Evolutionary conservation across 2,329 filamentous ascomycete species (phyloP).

Genomic region (Seiridium unicorne): DNA sequence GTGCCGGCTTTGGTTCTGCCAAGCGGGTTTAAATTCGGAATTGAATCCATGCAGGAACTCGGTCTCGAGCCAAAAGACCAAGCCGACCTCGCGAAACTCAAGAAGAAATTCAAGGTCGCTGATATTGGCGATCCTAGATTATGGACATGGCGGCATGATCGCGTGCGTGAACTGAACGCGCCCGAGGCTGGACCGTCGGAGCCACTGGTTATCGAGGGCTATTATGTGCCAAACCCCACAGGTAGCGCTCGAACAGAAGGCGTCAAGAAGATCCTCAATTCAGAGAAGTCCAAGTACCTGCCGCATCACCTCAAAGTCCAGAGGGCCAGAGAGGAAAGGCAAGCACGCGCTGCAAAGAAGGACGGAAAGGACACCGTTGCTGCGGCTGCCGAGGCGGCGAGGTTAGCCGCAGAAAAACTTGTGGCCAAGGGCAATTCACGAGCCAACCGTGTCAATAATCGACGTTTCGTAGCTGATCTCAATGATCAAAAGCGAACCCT

Average conservation of each 20-base stretch:
- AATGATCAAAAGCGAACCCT: slow-evolving; percentile 90
- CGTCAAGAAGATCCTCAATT: slow-evolving; percentile 91
- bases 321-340: slow-evolving; percentile 86
- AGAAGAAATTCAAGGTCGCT: slow-evolving; percentile 42
- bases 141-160: slow-evolving; percentile 57
- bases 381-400: slow-evolving; percentile 68
- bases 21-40: slow-evolving; percentile 41
- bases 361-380: slow-evolving; percentile 64
- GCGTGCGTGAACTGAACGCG: slow-evolving; percentile 55
- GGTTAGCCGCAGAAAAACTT: slow-evolving; percentile 75
- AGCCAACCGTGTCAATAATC: slow-evolving; percentile 92
- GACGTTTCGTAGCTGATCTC: slow-evolving; percentile 89
- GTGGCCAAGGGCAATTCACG: slow-evolving; percentile 87
- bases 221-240: slow-evolving; percentile 82
- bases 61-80: slow-evolving; percentile 42
- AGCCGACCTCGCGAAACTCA: slow-evolving; percentile 48
- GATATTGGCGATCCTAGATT: slow-evolving; percentile 50
- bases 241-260: slow-evolving; percentile 91
- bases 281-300: slow-evolving; percentile 96
- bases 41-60: slow-evolving; percentile 43
- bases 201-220: slow-evolving; percentile 53
- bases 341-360: slow-evolving; percentile 66
- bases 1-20: slow-evolving; percentile 45
- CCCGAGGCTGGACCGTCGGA: slow-evolving; percentile 26
- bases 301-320: slow-evolving; percentile 97